A percentile compares a stretch with the other conserved stretches of the same genome.
Evolutionary conservation across 2,329 filamentous ascomycete genomes (phyloP).

Genomic region (Aspergillus novoparasiticus): DNA sequence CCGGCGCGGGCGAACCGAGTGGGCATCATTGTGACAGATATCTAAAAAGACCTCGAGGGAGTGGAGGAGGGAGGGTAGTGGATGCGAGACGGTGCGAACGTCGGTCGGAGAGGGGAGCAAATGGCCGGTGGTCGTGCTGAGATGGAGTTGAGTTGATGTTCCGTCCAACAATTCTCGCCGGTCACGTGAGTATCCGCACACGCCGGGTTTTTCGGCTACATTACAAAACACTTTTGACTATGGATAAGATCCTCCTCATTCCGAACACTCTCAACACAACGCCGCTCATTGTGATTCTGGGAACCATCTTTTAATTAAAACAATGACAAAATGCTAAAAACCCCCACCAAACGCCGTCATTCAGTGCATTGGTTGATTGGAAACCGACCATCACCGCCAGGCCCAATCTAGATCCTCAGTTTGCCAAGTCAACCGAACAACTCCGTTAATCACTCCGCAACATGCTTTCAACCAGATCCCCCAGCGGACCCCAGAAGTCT

Average conservation of each 20-base stretch:
- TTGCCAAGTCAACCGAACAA: not conserved
- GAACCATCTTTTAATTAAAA: not conserved
- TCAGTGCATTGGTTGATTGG: conserved; percentile 7
- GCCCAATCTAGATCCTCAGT: not conserved
- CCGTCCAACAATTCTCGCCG: conserved; percentile 30
- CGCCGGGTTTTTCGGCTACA: conserved; percentile 27
- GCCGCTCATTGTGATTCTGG: conserved; percentile 5
- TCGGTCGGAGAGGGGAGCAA: conserved; percentile 26
- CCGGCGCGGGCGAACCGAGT: conserved; percentile 59
- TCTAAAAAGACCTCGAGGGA: conserved; percentile 27
- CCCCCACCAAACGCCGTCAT: conserved; percentile 19
- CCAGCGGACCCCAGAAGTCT: conserved; percentile 95
- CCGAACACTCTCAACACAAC: not conserved
- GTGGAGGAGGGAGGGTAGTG: conserved; percentile 23
- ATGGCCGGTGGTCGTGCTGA: conserved; percentile 17
- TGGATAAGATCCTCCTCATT: not conserved
- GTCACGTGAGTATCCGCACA: conserved; percentile 33
- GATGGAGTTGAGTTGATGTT: conserved; percentile 25
- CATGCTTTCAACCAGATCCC: conserved; percentile 97
- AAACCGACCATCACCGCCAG: not conserved
- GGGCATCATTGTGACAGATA: conserved; percentile 54
- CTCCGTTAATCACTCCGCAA: conserved; percentile 75
- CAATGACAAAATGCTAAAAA: conserved; percentile 10
- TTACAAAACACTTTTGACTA: not conserved
- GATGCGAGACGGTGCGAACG: conserved; percentile 29